Conservation (phyloP, 2,329 filamentous ascomycete genomes). For the Alternaria ethzedia region DNA sequence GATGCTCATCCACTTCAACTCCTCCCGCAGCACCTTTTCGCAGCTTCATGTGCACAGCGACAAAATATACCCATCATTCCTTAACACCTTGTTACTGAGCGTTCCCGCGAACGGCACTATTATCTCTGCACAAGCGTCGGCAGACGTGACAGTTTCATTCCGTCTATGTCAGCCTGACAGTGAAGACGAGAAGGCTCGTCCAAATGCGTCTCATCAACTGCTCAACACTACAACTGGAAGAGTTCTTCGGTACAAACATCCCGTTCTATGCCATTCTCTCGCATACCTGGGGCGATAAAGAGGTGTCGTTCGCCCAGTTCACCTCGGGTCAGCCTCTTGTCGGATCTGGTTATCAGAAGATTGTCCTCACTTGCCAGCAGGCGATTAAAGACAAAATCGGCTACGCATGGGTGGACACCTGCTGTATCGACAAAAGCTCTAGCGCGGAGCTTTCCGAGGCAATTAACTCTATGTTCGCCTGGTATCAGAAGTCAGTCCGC, state of each 20-base stretch:
- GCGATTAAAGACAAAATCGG: neutral
- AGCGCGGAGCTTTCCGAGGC: constrained; percentile 13
- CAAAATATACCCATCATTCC: neutral
- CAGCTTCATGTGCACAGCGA: neutral
- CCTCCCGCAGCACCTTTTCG: neutral
- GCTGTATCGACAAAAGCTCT: constrained; percentile 11
- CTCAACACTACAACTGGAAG: neutral
- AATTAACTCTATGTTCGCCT: constrained; percentile 5
- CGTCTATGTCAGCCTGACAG: neutral
- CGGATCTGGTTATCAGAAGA: neutral
- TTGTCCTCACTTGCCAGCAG: neutral
- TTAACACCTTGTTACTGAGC: too few species aligned
- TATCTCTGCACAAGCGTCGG: neutral
- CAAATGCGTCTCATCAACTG: constrained; percentile 1
- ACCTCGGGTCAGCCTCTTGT: neutral
- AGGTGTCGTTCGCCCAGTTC: neutral
- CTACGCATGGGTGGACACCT: constrained; percentile 11
- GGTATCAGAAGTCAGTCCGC: neutral
- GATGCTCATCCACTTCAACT: neutral
- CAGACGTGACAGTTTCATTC: neutral
- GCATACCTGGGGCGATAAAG: neutral
- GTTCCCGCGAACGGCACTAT: neutral
- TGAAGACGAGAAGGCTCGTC: neutral
- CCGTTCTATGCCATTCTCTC: neutral
- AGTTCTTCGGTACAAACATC: neutral